Evolutionary conservation across 2,329 filamentous ascomycete species (phyloP), one percentile per base, ranked within the genome.

Genomic region (Nigrospora osmanthi): DNA sequence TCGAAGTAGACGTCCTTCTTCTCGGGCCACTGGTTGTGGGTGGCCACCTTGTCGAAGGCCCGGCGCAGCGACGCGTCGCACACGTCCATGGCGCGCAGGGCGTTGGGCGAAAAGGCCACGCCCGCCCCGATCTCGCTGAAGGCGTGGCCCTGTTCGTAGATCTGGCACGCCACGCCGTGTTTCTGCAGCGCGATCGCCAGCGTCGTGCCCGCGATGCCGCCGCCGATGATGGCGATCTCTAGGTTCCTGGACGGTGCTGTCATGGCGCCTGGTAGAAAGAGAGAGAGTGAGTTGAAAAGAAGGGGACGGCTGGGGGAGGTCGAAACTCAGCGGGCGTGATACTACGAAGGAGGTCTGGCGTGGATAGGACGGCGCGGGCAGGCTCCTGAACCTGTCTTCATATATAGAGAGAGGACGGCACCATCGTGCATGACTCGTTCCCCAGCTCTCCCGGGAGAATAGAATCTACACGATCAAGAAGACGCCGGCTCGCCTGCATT

Each of bases 1-100:
- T 49, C 47, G n/a, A 49, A 49, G 28, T 38, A 49, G 11, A 40
- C 40, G 40, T 49, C 19, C 17, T 35, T n/a, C 38, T 44, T 47
- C 11, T 17, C 19, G 15, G 15, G 30, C 47, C 40, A 49, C 19
- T 37, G 35, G 34, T 49, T 49, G 32, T 35, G 35, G n/a, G 44
- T 49, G 32, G 33, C 40, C 9, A 47, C 44, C 16, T 28, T 35
- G 17, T 49, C 34, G 35, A 48, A 48, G 11, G 43, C 46, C 12
- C 16, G 30, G 28, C 19, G 35, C 11, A 48, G 11, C 28, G 17
- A 23, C 16, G 19, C 11, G 46, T 48, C 36, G 38, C 43, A 42
- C 23, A 43, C 33, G 4, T 48, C 31, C 46, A 48, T 48, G 33
- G 46, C 43, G 13, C 38, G 37, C 32, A 45, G 14, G 3, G 46